Conservation (phyloP, 345 rosid genomes). For the Hypericum androsaemum region DNA sequence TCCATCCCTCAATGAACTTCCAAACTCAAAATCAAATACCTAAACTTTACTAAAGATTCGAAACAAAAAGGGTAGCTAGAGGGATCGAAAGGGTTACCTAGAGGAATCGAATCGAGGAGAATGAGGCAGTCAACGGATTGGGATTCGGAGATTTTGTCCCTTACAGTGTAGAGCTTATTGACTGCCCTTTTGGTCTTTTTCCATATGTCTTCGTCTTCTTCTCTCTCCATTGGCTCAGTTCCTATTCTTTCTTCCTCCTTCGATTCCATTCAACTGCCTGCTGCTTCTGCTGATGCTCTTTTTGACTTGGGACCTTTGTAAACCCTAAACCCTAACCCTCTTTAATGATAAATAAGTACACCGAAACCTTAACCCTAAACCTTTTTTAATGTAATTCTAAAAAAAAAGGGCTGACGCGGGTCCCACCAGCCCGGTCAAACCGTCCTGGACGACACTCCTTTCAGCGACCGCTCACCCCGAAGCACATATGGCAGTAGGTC, state of each 20-base stretch:
- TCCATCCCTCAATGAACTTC: not conserved
- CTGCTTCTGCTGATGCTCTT: too few species aligned
- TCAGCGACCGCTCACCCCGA: too few species aligned
- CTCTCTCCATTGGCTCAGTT: not conserved
- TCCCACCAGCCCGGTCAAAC: too few species aligned
- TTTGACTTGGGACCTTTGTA: too few species aligned
- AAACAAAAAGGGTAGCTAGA: too few species aligned
- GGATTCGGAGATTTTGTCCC: slow-evolving; percentile 37
- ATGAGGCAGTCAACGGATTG: slow-evolving; percentile 46
- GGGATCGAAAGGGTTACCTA: slow-evolving; percentile 20
- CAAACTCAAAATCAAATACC: not conserved
- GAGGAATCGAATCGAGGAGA: slow-evolving; percentile 55
- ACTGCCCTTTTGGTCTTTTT: slow-evolving; percentile 27
- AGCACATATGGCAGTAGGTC: too few species aligned
- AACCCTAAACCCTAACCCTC: too few species aligned
- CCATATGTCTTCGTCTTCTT: slow-evolving; percentile 28
- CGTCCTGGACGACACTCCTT: too few species aligned
- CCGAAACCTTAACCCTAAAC: too few species aligned
- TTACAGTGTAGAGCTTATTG: slow-evolving; percentile 34
- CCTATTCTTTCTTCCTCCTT: not conserved
- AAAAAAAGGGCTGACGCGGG: too few species aligned
- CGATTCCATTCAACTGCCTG: not conserved
- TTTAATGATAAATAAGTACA: too few species aligned
- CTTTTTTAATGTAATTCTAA: too few species aligned
- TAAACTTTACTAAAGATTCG: not conserved